Percentiles rank a stretch among this genome's conserved stretches.
These are phyloP conservation scores for Scheffersomyces cryptocercus DNA, from an alignment of 1,139 yeast genomes.

Conservation along the genomic window DNA sequence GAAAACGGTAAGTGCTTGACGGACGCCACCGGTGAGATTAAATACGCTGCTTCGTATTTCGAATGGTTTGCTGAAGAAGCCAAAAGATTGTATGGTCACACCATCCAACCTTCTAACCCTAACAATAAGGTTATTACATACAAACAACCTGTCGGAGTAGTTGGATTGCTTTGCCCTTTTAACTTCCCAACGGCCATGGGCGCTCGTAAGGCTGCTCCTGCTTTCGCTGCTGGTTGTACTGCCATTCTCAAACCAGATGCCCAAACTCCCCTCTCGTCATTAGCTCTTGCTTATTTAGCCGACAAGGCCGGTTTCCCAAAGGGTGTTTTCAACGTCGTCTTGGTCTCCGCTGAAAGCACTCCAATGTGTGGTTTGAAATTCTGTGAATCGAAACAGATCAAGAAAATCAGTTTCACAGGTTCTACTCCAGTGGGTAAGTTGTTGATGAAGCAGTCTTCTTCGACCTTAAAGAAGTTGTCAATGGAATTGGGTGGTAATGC, in stretches of 20 bases:
- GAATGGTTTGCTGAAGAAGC: slow-evolving; percentile 51
- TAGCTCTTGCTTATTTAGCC: slow-evolving; percentile 47
- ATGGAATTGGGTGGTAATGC: slow-evolving; percentile 95
- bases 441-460: slow-evolving; percentile 73
- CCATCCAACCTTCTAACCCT: slow-evolving; percentile 41
- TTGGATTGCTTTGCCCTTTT: slow-evolving; percentile 50
- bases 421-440: slow-evolving; percentile 83
- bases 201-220: slow-evolving; percentile 49
- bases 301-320: slow-evolving; percentile 46
- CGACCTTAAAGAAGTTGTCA: slow-evolving; percentile 79
- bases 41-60: slow-evolving; percentile 45
- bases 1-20: slow-evolving; percentile 45
- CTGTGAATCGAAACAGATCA: slow-evolving; percentile 66
- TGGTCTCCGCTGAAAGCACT: slow-evolving; percentile 36
- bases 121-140: slow-evolving; percentile 41
- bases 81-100: slow-evolving; percentile 41
- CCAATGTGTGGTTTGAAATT: slow-evolving; percentile 33
- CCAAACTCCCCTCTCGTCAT: slow-evolving; percentile 45
- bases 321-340: slow-evolving; percentile 45
- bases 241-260: slow-evolving; percentile 48
- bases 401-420: slow-evolving; percentile 88
- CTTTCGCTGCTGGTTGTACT: slow-evolving; percentile 52
- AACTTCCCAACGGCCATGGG: slow-evolving; percentile 54
- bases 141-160: slow-evolving; percentile 51
- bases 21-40: slow-evolving; percentile 44